Conservation (phyloP, 2,329 filamentous ascomycete genomes). For the Corinectria fuckeliana region DNA sequence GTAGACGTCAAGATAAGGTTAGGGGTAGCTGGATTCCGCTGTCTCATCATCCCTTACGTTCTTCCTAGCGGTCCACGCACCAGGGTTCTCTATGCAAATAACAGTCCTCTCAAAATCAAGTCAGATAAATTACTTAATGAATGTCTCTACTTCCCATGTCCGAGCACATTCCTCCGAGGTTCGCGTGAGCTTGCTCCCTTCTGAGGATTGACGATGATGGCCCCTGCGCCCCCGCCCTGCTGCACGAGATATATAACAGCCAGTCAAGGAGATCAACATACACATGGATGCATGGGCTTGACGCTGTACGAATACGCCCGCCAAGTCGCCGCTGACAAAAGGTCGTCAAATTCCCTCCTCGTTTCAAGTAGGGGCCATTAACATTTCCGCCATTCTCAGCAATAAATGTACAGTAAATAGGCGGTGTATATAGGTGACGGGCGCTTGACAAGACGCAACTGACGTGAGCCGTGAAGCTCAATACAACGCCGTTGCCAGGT, state of each 20-base stretch:
- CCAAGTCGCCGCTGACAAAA: conserved; percentile 10
- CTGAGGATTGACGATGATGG: background rate
- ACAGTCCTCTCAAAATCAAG: background rate
- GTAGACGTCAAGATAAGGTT: background rate
- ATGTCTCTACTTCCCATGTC: background rate
- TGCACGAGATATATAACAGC: conserved; percentile 5
- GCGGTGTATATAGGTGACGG: background rate
- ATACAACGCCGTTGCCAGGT: conserved; percentile 6
- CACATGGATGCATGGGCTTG: background rate
- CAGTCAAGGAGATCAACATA: background rate
- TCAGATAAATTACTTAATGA: background rate
- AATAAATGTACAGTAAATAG: conserved; percentile 4
- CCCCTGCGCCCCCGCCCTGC: conserved; percentile 3
- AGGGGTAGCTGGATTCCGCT: background rate
- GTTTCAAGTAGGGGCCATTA: background rate
- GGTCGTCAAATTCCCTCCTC: background rate
- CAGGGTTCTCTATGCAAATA: background rate
- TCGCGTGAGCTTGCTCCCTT: background rate
- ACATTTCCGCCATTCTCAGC: background rate
- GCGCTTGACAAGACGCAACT: background rate
- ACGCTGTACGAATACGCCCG: conserved; percentile 3
- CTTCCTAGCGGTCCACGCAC: background rate
- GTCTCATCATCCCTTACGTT: background rate
- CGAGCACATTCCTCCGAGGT: background rate
- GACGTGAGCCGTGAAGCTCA: conserved; percentile 1